phyloP scores from a whole-genome alignment of 1,284 basidiomycete species.

The Pseudozyma thailandica region DNA sequence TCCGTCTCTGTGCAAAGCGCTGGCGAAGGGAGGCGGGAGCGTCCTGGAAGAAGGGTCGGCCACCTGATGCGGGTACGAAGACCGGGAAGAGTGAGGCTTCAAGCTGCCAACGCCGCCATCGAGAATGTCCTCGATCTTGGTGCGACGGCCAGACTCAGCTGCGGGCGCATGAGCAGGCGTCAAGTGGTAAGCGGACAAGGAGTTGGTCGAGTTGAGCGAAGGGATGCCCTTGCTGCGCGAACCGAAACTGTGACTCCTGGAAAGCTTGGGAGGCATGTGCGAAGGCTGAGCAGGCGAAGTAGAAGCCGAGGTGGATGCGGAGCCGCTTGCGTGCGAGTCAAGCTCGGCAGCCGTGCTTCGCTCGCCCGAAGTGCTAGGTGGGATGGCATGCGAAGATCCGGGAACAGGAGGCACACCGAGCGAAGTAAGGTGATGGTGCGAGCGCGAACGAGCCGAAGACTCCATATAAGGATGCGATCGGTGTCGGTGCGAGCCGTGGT shows the following conservation, averaged over 20 bases:
- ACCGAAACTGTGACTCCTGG: slow-evolving; percentile 49
- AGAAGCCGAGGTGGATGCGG: slow-evolving; percentile 46
- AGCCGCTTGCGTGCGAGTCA: slow-evolving; percentile 39
- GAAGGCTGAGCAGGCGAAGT: slow-evolving; percentile 46
- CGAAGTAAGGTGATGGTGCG: slow-evolving; percentile 63
- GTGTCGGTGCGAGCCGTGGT: slow-evolving; percentile 64
- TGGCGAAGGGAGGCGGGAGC: slow-evolving; percentile 52
- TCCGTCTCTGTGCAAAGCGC: slow-evolving; percentile 31
- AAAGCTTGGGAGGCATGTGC: slow-evolving; percentile 46
- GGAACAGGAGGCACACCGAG: slow-evolving; percentile 46
- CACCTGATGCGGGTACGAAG: slow-evolving; percentile 34
- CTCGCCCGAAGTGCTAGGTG: slow-evolving; percentile 60
- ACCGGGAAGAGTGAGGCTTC: slow-evolving; percentile 38
- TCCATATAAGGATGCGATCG: slow-evolving; percentile 63
- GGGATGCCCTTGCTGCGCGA: slow-evolving; percentile 48
- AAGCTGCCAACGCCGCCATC: slow-evolving; percentile 47
- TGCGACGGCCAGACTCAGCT: slow-evolving; percentile 22
- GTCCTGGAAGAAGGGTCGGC: slow-evolving; percentile 52
- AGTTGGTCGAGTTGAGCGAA: slow-evolving; percentile 44
- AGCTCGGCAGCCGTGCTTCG: slow-evolving; percentile 59
- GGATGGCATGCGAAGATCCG: slow-evolving; percentile 34
- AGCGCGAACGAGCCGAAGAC: slow-evolving; percentile 51
- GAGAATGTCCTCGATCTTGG: slow-evolving; percentile 51
- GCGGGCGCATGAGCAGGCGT: slow-evolving; percentile 17
- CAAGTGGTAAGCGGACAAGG: slow-evolving; percentile 58